These are phyloP conservation scores for Kalmanozyma brasiliensis DNA, from an alignment of 1,284 basidiomycete genomes.

Conservation along the genomic window DNA sequence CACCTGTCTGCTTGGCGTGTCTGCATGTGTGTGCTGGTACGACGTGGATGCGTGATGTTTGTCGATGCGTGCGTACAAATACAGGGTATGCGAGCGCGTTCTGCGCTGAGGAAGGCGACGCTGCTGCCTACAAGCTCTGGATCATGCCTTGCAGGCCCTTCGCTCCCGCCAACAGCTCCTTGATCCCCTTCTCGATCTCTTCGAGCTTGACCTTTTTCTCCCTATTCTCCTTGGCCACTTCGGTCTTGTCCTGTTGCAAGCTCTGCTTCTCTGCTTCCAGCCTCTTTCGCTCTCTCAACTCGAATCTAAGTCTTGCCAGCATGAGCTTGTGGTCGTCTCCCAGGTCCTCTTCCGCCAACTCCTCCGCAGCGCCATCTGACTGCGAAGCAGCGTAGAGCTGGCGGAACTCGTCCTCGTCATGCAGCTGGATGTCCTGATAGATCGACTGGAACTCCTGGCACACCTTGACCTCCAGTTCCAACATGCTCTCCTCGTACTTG, in stretches of 20 bases:
- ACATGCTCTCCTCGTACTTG: constrained; percentile 48
- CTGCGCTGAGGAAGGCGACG: too few species aligned
- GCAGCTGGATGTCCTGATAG: constrained; percentile 43
- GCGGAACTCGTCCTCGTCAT: constrained; percentile 25
- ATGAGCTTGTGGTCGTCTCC: constrained; percentile 35
- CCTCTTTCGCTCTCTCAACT: constrained; percentile 37
- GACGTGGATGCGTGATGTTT: not conserved
- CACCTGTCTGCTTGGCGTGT: too few species aligned
- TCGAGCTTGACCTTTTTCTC: constrained; percentile 45
- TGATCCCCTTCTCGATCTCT: constrained; percentile 28
- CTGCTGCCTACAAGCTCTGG: constrained; percentile 19
- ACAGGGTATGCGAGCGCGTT: constrained; percentile 28
- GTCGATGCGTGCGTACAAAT: constrained; percentile 21
- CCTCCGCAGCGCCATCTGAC: not conserved
- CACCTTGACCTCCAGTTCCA: constrained; percentile 36
- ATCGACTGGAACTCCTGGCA: constrained; percentile 50
- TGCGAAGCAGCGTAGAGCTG: not conserved
- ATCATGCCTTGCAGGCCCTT: constrained; percentile 25
- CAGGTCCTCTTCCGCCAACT: constrained; percentile 7
- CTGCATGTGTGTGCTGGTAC: too few species aligned
- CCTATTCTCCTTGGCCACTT: constrained; percentile 39
- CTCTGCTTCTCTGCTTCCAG: constrained; percentile 33
- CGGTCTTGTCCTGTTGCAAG: constrained; percentile 31
- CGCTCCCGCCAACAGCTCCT: constrained; percentile 23
- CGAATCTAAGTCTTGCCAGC: constrained; percentile 35